Conservation (phyloP, 805 yeast genomes). For the Priceomyces melissophilus region DNA sequence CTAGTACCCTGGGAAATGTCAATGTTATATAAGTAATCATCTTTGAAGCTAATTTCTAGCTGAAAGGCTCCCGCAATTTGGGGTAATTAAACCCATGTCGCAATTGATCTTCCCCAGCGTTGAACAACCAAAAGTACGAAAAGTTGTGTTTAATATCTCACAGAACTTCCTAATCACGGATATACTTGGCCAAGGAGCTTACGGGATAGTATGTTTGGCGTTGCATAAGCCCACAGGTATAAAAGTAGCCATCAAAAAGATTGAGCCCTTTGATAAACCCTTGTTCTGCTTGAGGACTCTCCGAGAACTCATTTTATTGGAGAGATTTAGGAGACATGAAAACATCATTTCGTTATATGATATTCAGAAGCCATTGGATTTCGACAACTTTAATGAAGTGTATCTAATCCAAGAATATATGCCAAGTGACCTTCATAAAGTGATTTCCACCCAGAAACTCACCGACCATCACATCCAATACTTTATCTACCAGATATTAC, state of each 20-base stretch:
- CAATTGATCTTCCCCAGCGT: background rate
- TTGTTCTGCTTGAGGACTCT: constrained; percentile 67
- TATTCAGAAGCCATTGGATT: constrained; percentile 59
- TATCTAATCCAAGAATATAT: constrained; percentile 73
- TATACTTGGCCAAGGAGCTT: constrained; percentile 77
- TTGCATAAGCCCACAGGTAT: constrained; percentile 56
- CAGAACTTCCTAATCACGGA: constrained; percentile 57
- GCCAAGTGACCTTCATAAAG: constrained; percentile 70
- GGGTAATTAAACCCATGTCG: too few species aligned
- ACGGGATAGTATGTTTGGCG: constrained; percentile 75
- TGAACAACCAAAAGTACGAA: constrained; percentile 6
- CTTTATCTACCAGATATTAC: constrained; percentile 63
- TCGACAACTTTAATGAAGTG: constrained; percentile 64
- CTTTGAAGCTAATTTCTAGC: too few species aligned
- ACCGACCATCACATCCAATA: constrained; percentile 69
- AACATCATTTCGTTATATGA: constrained; percentile 67
- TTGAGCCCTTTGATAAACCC: constrained; percentile 64
- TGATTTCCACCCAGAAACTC: constrained; percentile 53
- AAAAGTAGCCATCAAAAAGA: constrained; percentile 73
- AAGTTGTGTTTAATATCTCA: constrained; percentile 56
- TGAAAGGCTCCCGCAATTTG: too few species aligned
- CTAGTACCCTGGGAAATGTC: too few species aligned
- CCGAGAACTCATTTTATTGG: constrained; percentile 64
- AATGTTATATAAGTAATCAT: too few species aligned
- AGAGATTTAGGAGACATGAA: constrained; percentile 62